These are phyloP conservation scores for Beauveria brongniartii DNA, from an alignment of 2,329 filamentous ascomycete genomes.

Conservation along the genomic window DNA sequence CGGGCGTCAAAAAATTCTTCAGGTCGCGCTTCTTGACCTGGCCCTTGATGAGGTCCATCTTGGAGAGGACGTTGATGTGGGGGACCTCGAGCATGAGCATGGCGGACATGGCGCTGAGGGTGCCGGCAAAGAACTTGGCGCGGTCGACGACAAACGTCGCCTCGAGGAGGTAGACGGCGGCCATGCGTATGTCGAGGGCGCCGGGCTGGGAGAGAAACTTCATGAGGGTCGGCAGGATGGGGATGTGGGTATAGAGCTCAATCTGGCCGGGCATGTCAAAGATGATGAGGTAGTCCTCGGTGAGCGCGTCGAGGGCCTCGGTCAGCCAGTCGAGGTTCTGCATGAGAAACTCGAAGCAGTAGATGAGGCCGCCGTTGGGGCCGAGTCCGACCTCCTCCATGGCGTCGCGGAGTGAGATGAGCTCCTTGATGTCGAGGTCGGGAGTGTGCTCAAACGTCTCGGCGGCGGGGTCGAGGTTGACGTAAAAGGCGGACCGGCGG, in stretches of 20 bases:
- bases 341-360: conserved; percentile 93
- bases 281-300: conserved; percentile 93
- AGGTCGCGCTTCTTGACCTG: conserved; percentile 81
- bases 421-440: conserved; percentile 89
- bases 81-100: conserved; percentile 99
- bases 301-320: conserved; percentile 73
- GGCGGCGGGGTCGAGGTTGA: conserved; percentile 96
- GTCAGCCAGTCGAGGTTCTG: conserved; percentile 91
- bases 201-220: conserved; percentile 73
- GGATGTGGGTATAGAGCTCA: conserved; percentile 95
- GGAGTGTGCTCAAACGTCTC: conserved; percentile 87
- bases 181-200: conserved; percentile 80
- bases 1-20: conserved; percentile 83
- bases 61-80: conserved; percentile 91
- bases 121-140: conserved; percentile 95
- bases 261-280: conserved; percentile 99
- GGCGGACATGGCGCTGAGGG: conserved; percentile 91
- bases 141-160: conserved; percentile 92
- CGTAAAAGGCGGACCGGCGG: conserved; percentile 90
- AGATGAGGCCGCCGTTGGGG: conserved; percentile 87
- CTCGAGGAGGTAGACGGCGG: conserved; percentile 89
- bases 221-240: conserved; percentile 77
- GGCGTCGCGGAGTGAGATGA: conserved; percentile 88
- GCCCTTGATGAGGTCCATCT: conserved; percentile 94
- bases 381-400: conserved; percentile 92